Evolutionary conservation across 176 grass and related monocot genomes (phyloP).

Genomic region (Oryza australiensis): DNA sequence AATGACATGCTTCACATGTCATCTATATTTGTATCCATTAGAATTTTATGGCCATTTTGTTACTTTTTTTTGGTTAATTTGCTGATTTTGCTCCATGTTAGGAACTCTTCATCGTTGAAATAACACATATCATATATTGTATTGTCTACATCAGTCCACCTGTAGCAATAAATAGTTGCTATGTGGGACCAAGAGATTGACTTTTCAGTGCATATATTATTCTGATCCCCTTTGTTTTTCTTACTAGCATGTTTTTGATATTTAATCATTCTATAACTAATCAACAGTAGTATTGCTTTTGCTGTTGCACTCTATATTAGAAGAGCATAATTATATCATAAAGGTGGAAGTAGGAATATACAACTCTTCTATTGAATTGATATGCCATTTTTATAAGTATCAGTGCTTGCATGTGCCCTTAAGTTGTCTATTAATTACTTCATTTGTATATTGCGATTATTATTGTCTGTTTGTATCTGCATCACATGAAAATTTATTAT

Average conservation of each 20-base stretch:
- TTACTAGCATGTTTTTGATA: slow-evolving; percentile 2
- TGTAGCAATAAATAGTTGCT: not conserved
- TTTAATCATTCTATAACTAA: not conserved
- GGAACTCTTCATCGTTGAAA: not conserved
- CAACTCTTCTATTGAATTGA: not conserved
- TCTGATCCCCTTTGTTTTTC: slow-evolving; percentile 5
- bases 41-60: too few relatives aligned
- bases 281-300: not conserved
- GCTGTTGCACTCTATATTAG: not conserved
- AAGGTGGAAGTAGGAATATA: slow-evolving; percentile 4
- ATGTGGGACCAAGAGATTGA: not conserved
- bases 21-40: too few relatives aligned
- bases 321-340: not conserved
- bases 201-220: not conserved
- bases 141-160: slow-evolving; percentile 3
- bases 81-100: not conserved
- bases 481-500: not conserved
- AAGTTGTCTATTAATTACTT: not conserved
- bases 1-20: too few relatives aligned
- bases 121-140: not conserved
- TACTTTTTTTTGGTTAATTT: slow-evolving; percentile 7
- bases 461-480: not conserved
- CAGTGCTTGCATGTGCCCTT: not conserved
- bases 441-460: not conserved
- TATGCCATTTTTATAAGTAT: not conserved